A percentile compares a stretch with the other conserved stretches of the same genome.
Evolutionary conservation across 257 asterid genomes (phyloP).

Genomic region (Solanum lycopersicoides): DNA sequence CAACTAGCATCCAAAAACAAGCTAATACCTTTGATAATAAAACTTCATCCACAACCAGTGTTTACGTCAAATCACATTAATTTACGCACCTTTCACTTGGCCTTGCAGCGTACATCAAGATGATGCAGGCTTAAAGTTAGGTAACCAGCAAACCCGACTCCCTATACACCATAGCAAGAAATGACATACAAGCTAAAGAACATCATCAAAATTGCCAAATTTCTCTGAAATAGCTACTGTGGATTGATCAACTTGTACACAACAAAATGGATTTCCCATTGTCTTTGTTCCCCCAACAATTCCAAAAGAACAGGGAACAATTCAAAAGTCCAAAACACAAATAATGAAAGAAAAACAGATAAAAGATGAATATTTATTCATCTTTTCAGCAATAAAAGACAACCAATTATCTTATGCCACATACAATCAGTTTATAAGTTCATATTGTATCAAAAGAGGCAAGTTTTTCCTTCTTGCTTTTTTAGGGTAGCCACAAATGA

Average conservation of each 20-base stretch:
- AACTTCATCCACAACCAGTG: not conserved
- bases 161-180: constrained; percentile 35
- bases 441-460: not conserved
- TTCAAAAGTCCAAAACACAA: not conserved
- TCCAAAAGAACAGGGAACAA: not conserved
- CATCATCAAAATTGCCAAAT: constrained; percentile 30
- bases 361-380: not conserved
- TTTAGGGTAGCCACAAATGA: not conserved
- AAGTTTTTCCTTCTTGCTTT: not conserved
- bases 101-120: constrained; percentile 31
- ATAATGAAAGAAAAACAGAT: not conserved
- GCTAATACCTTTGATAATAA: not conserved
- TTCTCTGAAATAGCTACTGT: constrained; percentile 21
- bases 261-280: constrained; percentile 27
- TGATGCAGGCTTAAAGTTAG: constrained; percentile 30
- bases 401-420: not conserved
- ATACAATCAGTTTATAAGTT: not conserved
- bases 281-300: not conserved
- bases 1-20: not conserved
- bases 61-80: not conserved
- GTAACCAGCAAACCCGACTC: constrained; percentile 17
- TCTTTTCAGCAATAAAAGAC: not conserved
- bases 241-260: constrained; percentile 34
- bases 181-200: constrained; percentile 38
- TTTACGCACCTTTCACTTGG: constrained; percentile 28